phyloP scores from a whole-genome alignment of 2,329 filamentous ascomycete species.

The Knufia petricola region DNA sequence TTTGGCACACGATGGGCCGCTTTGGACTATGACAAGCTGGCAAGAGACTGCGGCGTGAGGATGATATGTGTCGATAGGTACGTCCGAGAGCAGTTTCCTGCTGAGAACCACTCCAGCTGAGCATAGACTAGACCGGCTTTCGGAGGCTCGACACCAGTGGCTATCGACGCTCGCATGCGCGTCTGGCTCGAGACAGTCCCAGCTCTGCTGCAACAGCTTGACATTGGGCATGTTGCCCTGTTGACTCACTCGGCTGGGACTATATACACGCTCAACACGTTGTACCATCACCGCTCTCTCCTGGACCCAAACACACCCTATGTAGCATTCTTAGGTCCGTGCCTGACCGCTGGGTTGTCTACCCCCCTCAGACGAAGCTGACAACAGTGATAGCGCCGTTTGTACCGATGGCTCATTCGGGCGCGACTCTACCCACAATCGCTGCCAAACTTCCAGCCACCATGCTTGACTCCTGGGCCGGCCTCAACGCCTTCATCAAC shows the following conservation, averaged over 20 bases:
- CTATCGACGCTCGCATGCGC: conserved; percentile 28
- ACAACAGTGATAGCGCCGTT: conserved; percentile 23
- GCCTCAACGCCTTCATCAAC: conserved; percentile 27
- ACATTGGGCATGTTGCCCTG: conserved; percentile 31
- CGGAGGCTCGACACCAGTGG: conserved; percentile 35
- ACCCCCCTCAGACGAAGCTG: conserved; percentile 1
- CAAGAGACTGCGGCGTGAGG: neutral
- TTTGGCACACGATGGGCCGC: neutral
- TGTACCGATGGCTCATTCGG: conserved; percentile 29
- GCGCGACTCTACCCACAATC: conserved; percentile 23
- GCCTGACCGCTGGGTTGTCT: neutral
- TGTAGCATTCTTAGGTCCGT: conserved; percentile 21
- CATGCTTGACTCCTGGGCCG: conserved; percentile 26
- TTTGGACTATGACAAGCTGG: neutral
- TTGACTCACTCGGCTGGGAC: conserved; percentile 35
- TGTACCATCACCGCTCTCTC: conserved; percentile 26
- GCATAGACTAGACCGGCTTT: conserved; percentile 32
- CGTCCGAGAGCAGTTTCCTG: neutral
- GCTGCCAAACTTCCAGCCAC: conserved; percentile 24
- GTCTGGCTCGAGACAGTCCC: conserved; percentile 36
- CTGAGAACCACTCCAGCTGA: neutral
- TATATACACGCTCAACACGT: conserved; percentile 36
- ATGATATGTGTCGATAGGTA: neutral
- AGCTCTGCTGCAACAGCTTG: conserved; percentile 29
- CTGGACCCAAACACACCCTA: conserved; percentile 25